Base-by-base conservation (phyloP, 164 flowering plant species). In the Tinospora cordifolia region DNA sequence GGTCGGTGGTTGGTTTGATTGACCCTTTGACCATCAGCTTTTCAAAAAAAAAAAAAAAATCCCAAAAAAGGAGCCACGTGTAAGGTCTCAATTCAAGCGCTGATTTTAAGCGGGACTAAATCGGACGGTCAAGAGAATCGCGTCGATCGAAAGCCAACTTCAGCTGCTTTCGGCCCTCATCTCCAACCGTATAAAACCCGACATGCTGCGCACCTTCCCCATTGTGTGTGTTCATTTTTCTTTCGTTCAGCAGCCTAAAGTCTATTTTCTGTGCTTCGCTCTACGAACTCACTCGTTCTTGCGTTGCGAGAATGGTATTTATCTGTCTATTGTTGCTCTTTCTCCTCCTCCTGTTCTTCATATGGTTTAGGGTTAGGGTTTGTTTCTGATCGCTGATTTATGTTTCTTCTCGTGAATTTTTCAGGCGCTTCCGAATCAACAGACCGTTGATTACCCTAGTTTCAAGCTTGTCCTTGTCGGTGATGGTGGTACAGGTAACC, bases 371-470 rank as follows among this genome's bases (percentile, higher is more conserved):
- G 63, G 63, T 59, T 59, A 3, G 63, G 63, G 27, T 51, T 68
- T 0, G 38, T 9, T 19, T 63, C 27, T 39, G 15, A 34, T 70
- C 26, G 8, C n/a, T 27, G n/a, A 11, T 46, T 36, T 6, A n/a
- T n/a, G 15, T 2, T 10, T 70, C 59, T 15, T 66, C 51, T 30
- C 64, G 1, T 54, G n/a, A 22, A 8, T 58, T 39, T 39, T 65
- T 65, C 65, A 80, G 78, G 82, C 82, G 27, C 68, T 80, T 47
- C 82, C 82, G 34, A 80, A 77, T 63, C 82, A 80, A n/a, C 82
- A 80, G 63, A 75, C 78, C 1, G 82, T 80, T 8, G 75, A 80
- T 59, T 80, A 80, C 54, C 78, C 78, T 21, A 76, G 72, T 66
- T 76, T 76, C 69, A 76, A 76, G 69, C 78, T 76, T 47, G 78